Percentiles rank a stretch among this genome's conserved stretches.
Conservation (phyloP, 2,329 filamentous ascomycete species). For the Thermoascus crustaceus region DNA sequence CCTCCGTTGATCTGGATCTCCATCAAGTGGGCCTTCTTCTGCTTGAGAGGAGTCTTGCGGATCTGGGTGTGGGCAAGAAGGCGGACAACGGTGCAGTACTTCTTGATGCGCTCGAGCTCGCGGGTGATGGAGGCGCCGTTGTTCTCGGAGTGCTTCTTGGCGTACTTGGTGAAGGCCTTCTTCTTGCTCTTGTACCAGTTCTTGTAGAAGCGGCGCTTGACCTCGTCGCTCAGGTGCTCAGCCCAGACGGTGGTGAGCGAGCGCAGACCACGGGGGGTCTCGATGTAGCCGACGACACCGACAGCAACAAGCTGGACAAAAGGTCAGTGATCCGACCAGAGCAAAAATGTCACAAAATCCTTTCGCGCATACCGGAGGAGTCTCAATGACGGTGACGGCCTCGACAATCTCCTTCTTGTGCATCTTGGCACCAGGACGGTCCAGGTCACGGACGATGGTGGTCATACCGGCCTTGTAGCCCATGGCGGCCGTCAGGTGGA, state of each 20-base stretch:
- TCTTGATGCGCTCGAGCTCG: slow-evolving; percentile 99
- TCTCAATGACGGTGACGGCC: slow-evolving; percentile 81
- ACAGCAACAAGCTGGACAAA: slow-evolving; percentile 89
- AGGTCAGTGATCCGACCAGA: slow-evolving; percentile 2
- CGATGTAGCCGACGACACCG: slow-evolving; percentile 99
- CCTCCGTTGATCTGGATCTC: slow-evolving; percentile 99
- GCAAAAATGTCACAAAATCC: slow-evolving; percentile 36
- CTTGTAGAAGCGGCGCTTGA: slow-evolving; percentile 99
- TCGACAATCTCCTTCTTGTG: slow-evolving; percentile 98
- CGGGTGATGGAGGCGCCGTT: slow-evolving; percentile 83
- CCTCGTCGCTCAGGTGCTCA: slow-evolving; percentile 96
- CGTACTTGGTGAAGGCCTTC: slow-evolving; percentile 99
- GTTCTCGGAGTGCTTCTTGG: slow-evolving; percentile 98
- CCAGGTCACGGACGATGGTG: slow-evolving; percentile 97
- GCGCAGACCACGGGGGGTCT: slow-evolving; percentile 97
- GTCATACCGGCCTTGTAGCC: slow-evolving; percentile 99
- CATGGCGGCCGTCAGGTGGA: slow-evolving; percentile 96
- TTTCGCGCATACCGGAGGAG: slow-evolving; percentile 83
- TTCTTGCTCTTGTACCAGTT: slow-evolving; percentile 99
- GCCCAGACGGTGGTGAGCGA: slow-evolving; percentile 99
- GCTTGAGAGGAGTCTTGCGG: slow-evolving; percentile 98
- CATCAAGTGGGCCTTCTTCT: slow-evolving; percentile 99
- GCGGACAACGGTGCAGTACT: slow-evolving; percentile 99
- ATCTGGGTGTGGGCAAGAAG: slow-evolving; percentile 99
- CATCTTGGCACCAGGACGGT: slow-evolving; percentile 97